A percentile compares a stretch with the other conserved stretches of the same genome.
Conservation (phyloP, 2,329 filamentous ascomycete genomes). For the Fusarium subglutinans region DNA sequence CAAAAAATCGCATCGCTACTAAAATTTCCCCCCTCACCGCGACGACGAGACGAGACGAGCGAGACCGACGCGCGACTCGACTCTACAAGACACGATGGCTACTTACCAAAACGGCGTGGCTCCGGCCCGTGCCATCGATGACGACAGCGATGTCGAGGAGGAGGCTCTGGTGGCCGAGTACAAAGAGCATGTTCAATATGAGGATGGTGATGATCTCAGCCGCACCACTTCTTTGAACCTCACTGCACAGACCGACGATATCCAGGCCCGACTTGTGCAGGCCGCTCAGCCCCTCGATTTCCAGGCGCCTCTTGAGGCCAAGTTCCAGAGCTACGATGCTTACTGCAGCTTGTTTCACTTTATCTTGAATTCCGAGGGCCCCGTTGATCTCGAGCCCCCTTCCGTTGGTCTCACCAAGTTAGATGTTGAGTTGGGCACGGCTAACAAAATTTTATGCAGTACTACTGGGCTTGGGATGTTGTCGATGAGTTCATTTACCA, state of each 20-base stretch:
- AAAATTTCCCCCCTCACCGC: conserved; percentile 50
- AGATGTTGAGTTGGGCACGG: conserved; percentile 15
- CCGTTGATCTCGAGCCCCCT: conserved; percentile 94
- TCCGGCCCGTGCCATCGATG: conserved; percentile 69
- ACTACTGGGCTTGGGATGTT: conserved; percentile 99
- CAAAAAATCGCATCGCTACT: conserved; percentile 42
- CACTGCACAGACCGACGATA: conserved; percentile 83
- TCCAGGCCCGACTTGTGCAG: conserved; percentile 89
- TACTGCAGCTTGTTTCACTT: conserved; percentile 99
- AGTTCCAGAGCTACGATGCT: conserved; percentile 98
- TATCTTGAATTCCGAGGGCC: conserved; percentile 99
- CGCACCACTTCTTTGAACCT: conserved; percentile 74
- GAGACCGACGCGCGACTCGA: conserved; percentile 44
- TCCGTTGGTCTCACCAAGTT: conserved; percentile 72
- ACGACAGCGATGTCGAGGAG: conserved; percentile 95
- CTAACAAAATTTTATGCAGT: conserved; percentile 62
- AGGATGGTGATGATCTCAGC: conserved; percentile 84
- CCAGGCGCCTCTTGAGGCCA: conserved; percentile 92
- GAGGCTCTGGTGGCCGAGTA: conserved; percentile 96
- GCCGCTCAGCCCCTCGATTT: conserved; percentile 96
- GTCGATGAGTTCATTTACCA: conserved; percentile 99
- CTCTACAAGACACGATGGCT: conserved; percentile 60
- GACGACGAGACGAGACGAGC: conserved; percentile 41
- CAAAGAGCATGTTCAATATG: conserved; percentile 94
- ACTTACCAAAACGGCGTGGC: conserved; percentile 69